A percentile compares a stretch with the other conserved stretches of the same genome.
Evolutionary conservation across 305 asterid species (phyloP).

Genomic region (Fraxinus nigra): DNA sequence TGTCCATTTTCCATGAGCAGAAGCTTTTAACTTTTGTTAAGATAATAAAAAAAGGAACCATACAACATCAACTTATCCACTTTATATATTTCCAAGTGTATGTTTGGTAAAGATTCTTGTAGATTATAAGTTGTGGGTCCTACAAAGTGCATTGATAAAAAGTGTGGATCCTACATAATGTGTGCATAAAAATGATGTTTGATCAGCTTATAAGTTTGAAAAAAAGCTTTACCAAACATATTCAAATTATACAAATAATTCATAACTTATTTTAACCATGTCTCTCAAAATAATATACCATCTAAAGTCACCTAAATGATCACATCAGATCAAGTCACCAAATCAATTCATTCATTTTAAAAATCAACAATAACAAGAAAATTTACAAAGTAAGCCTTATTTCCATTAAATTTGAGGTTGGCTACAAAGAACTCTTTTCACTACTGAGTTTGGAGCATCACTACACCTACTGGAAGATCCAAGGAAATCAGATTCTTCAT

Average conservation of each 20-base stretch:
- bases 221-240: neutral
- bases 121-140: neutral
- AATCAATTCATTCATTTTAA: neutral
- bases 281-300: neutral
- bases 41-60: neutral
- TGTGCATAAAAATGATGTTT: neutral
- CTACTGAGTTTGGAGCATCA: neutral
- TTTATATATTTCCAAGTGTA: neutral
- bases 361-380: neutral
- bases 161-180: neutral
- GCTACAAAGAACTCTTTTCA: neutral
- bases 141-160: neutral
- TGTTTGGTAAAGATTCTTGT: neutral
- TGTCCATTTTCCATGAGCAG: neutral
- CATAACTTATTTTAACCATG: neutral
- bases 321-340: neutral
- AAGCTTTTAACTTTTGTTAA: neutral
- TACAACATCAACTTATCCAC: neutral
- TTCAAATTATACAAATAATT: neutral
- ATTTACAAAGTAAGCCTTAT: neutral
- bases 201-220: neutral
- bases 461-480: neutral
- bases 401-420: neutral
- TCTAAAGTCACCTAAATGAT: neutral
- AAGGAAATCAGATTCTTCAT: neutral